Evolutionary conservation across 2,329 filamentous ascomycete species (phyloP), one percentile per base, ranked within the genome.

Genomic region (Lizonia empirigonia): DNA sequence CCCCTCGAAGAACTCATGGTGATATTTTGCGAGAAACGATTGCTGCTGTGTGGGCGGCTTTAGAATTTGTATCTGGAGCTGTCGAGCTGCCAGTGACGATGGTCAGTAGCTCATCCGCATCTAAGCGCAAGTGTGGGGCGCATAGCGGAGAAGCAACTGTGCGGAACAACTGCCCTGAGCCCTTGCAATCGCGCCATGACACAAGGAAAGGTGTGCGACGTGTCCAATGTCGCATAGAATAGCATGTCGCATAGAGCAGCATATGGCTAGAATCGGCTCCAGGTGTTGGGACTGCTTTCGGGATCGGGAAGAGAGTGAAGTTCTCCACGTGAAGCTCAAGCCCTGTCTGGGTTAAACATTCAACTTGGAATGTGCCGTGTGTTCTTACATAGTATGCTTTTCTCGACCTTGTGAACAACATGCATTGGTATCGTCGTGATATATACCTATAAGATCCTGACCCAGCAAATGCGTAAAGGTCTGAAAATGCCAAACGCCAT

Each of bases 1-100:
- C 56, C 49, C 44, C 64, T 72, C n/a, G 65, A 67, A 40, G 66
- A 69, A 60, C 56, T 56, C 70, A 73, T 73, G 47, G 24, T 62
- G 53, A 56, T 32, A 39, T 13, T 35, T 37, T 34, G 19, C 40
- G 34, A 44, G 32, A 39, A 22, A 19, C 20, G 33, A 20, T 15
- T 19, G 18, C 9, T 38, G 22, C 22, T 44, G 15, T 10, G 39
- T 27, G 51, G 46, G 50, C 42, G 50, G 38, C 13, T 45, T 49
- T 34, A 49, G 51, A 54, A 58, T 66, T 60, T 66, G 63, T 66
- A 66, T 53, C 37, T 50, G 33, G 36, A 59, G 50, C 52, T 55
- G 23, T 55, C 46, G 45, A 60, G 56, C 54, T 58, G 34, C 48
- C 44, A 27, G 27, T 42, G 27, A 44, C 54, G 54, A 55, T 56